Evolutionary conservation across 2,329 filamentous ascomycete species (phyloP).

Genomic region (Claviceps humidiphila): DNA sequence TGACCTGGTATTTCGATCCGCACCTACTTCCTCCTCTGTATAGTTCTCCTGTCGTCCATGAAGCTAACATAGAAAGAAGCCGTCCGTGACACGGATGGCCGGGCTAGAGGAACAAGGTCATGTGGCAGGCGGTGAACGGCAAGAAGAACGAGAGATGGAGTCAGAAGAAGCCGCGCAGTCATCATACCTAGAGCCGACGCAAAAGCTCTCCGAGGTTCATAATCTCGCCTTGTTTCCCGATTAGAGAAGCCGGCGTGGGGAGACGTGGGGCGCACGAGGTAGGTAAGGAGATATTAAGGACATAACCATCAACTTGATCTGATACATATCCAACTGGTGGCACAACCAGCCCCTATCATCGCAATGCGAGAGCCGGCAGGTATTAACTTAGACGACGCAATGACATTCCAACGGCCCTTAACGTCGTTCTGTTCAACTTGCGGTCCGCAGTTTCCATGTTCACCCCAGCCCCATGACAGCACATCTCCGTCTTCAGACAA

Average conservation of each 20-base stretch:
- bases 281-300: not conserved
- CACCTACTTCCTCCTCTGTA: not conserved
- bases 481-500: constrained; percentile 53
- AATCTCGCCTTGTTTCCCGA: constrained; percentile 30
- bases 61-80: constrained; percentile 27
- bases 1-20: constrained; percentile 37
- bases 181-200: constrained; percentile 51
- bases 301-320: constrained; percentile 6
- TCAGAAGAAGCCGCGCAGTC: constrained; percentile 13
- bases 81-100: constrained; percentile 29
- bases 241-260: constrained; percentile 7
- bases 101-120: constrained; percentile 20
- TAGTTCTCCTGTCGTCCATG: constrained; percentile 1
- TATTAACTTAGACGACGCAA: constrained; percentile 45
- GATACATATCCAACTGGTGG: constrained; percentile 68
- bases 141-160: constrained; percentile 10
- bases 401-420: constrained; percentile 53
- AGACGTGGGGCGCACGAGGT: not conserved
- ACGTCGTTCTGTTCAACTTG: constrained; percentile 51
- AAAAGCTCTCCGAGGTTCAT: constrained; percentile 55
- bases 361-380: constrained; percentile 38
- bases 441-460: constrained; percentile 90
- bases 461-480: constrained; percentile 88
- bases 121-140: constrained; percentile 9
- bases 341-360: constrained; percentile 70